Base-by-base conservation (phyloP, 495 filamentous ascomycete species). In the Xylaria scruposa region DNA sequence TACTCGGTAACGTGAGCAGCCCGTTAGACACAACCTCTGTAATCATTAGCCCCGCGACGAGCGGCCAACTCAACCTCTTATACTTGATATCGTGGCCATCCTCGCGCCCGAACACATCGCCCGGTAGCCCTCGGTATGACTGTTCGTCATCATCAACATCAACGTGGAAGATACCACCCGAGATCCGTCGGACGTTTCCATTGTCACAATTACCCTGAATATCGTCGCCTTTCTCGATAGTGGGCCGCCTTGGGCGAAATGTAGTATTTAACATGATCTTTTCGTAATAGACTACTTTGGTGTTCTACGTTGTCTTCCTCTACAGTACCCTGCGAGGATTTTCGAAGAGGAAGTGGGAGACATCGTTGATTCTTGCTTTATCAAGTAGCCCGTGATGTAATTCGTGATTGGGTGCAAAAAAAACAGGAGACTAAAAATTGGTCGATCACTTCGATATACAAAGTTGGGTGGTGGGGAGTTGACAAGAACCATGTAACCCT, bases 21-120 rank as follows among this genome's bases (percentile, higher is more conserved):
- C 88, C 89, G 60, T 88, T 86, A 49, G 83, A 85, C n/a, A 91
- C 85, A 36, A 88, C 89, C 76, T 91, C 89, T 1, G 89, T 88
- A 47, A 91, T 88, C 88, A 91, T 90, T 46, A 91, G 73, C 26
- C 88, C 81, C 6, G 85, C 84, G 17, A 86, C 85, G 59, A 85
- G 80, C 54, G 79, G 78, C 88, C 88, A 90, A 26, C 80, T 84
- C 58, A 89, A 78, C 0, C 88, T 89, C 77, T 88, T 88, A 78
- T 88, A 90, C 72, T 86, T 81, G 72, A 90, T 89, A 70, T 87
- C 75, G 64, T 86, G 76, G 31, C 61, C 62, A 1, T 76, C 74
- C 63, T 78, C 76, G 29, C 66, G 29, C 24, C 76, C 76, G 69
- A 78, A 78, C 19, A 78, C 76, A 47, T 78, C 76, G 9, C 70